Conservation (phyloP, 2,329 filamentous ascomycete genomes). For the Aspergillus udagawae region DNA sequence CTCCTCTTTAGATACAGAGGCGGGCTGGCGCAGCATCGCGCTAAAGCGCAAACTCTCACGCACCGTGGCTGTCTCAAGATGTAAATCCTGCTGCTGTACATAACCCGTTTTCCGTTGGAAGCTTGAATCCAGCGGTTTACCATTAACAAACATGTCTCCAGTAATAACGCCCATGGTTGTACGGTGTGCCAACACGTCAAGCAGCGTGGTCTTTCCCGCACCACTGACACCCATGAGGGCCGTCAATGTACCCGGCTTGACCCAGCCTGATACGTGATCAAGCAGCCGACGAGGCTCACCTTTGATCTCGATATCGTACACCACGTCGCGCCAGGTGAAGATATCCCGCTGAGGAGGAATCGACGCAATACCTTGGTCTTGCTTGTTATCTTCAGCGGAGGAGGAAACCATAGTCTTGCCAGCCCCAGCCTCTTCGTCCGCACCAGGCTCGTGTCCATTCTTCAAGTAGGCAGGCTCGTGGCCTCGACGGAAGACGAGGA, state of each 20-base stretch:
- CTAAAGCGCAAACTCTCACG: constrained; percentile 83
- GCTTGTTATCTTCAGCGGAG: neutral
- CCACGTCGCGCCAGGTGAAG: constrained; percentile 79
- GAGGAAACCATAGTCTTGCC: neutral
- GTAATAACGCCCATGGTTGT: constrained; percentile 82
- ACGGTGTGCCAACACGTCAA: constrained; percentile 79
- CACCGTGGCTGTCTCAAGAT: constrained; percentile 77
- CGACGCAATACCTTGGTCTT: constrained; percentile 21
- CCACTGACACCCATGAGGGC: constrained; percentile 87
- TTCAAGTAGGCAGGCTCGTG: constrained; percentile 9
- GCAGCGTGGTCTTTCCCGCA: constrained; percentile 83
- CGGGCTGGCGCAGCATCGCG: constrained; percentile 77
- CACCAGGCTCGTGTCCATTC: neutral
- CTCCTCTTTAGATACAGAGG: constrained; percentile 63
- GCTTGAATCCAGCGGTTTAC: constrained; percentile 57
- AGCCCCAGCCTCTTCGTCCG: constrained; percentile 1
- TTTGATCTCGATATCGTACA: constrained; percentile 76
- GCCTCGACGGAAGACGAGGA: constrained; percentile 68
- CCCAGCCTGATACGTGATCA: constrained; percentile 84
- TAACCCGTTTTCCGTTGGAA: constrained; percentile 35
- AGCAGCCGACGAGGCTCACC: constrained; percentile 67
- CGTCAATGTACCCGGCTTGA: constrained; percentile 84
- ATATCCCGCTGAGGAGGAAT: constrained; percentile 63
- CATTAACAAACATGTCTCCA: constrained; percentile 79
- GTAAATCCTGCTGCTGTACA: constrained; percentile 86